A percentile compares a stretch with the other conserved stretches of the same genome.
These are phyloP conservation scores for Venturia pyrina DNA, from an alignment of 2,329 filamentous ascomycete species.

Conservation along the genomic window DNA sequence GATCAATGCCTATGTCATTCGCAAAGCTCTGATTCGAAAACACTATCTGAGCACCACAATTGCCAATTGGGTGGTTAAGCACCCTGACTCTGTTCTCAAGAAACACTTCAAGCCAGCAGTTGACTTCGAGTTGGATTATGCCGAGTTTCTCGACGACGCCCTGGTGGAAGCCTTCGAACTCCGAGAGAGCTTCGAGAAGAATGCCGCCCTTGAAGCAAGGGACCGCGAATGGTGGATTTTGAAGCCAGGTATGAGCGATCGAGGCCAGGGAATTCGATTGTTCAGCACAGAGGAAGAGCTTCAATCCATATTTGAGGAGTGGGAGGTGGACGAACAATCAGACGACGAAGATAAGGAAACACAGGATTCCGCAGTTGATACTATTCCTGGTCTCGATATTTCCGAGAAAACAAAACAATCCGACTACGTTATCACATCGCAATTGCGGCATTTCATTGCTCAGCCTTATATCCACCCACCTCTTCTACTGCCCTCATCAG, in stretches of 20 bases:
- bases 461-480: conserved; percentile 92
- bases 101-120: conserved; percentile 67
- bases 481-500: conserved; percentile 49
- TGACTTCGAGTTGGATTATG: conserved; percentile 90
- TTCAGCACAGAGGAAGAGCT: conserved; percentile 80
- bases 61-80: conserved; percentile 75
- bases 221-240: conserved; percentile 87
- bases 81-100: conserved; percentile 59
- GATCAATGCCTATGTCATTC: conserved; percentile 85
- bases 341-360: conserved; percentile 53
- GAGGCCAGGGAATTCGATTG: conserved; percentile 83
- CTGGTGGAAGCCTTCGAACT: conserved; percentile 84
- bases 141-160: conserved; percentile 91
- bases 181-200: conserved; percentile 63
- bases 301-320: conserved; percentile 80
- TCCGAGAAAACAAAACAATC: conserved; percentile 20
- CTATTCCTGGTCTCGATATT: not conserved
- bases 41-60: conserved; percentile 84
- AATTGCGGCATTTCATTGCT: conserved; percentile 89
- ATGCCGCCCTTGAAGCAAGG: conserved; percentile 38
- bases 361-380: conserved; percentile 28
- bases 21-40: conserved; percentile 92
- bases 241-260: conserved; percentile 95
- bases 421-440: conserved; percentile 65
- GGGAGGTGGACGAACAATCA: conserved; percentile 63